Conservation (phyloP, 805 yeast species). For the Cyberlindnera maritima region DNA sequence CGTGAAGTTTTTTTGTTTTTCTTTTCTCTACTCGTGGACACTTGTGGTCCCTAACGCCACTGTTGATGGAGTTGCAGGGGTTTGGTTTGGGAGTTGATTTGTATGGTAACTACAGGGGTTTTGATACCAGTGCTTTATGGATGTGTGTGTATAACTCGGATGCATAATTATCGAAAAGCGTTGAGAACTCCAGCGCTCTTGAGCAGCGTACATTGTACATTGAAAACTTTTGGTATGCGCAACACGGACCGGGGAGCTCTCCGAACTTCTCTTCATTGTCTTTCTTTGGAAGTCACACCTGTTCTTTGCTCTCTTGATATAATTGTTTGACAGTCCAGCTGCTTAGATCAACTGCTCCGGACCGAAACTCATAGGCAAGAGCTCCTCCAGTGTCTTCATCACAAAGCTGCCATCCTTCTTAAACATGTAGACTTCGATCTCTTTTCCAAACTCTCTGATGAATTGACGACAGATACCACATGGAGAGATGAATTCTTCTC, state of each 20-base stretch:
- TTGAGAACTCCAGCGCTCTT: no score
- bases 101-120: no score
- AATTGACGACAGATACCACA: conserved; percentile 95
- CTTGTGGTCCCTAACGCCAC: background rate
- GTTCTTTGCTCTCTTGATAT: no score
- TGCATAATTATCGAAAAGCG: background rate
- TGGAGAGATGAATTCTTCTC: conserved; percentile 62
- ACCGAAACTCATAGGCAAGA: conserved; percentile 84
- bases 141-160: background rate
- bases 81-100: no score
- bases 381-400: conserved; percentile 51
- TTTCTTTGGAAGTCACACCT: no score
- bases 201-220: no score
- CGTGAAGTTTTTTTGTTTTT: background rate
- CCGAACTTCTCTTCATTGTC: background rate
- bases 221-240: background rate
- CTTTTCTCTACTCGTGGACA: background rate
- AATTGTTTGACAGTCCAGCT: no score
- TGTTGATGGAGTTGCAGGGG: background rate
- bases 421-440: conserved; percentile 68
- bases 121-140: background rate
- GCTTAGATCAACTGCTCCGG: conserved; percentile 46
- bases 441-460: conserved; percentile 71
- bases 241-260: background rate
- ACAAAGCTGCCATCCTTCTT: conserved; percentile 47